Base-by-base conservation (phyloP, 768 basidiomycete species). In the Leccinellum rugosiceps region DNA sequence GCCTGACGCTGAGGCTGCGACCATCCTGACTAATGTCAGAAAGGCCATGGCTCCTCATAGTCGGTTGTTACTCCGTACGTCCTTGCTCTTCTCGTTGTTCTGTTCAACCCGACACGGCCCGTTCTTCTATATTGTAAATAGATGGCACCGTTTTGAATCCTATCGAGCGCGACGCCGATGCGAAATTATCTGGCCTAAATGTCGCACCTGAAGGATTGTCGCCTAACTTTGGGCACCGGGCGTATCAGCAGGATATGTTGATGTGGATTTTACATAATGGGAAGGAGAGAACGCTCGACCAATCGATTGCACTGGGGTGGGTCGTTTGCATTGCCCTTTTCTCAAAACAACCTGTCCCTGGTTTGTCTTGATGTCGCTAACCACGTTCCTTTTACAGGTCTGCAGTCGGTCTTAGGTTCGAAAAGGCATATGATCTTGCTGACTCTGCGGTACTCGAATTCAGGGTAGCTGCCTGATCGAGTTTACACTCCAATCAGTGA, bases 211-310 rank as follows among this genome's bases (percentile, higher is more conserved):
- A 75, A 51, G 80, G 78, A 0, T 66, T 83, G 50, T 69, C 81
- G 2, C 74, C 80, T 4, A 81, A 80, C 63, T 81, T 75, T 52
- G 80, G 78, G 23, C 69, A 74, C 43, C 66, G 74, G 3, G 67
- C 67, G 30, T 81, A 81, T 59, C 65, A 77, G 25, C 75, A 75
- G 50, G 81, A 83, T 53, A 46, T 82, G 41, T 74, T 72, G 52
- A 80, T 82, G 80, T 75, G 80, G 75, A 48, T 65, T 21, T 21
- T 71, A 19, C 63, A 76, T 14, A 80, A 82, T 53, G 64, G 71
- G 6, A 71, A 76, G 60, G 80, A 81, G 56, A 75, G 81, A 4
- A 76, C 74, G 0, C 50, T 81, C 11, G 43, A 44, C n/a, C 19
- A 44, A 21, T 21, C 6, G 21, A 44, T 19, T 23, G 43, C 43